Base-by-base conservation (phyloP, 2,329 filamentous ascomycete genomes). In the Sporothrix brunneoviolacea region DNA sequence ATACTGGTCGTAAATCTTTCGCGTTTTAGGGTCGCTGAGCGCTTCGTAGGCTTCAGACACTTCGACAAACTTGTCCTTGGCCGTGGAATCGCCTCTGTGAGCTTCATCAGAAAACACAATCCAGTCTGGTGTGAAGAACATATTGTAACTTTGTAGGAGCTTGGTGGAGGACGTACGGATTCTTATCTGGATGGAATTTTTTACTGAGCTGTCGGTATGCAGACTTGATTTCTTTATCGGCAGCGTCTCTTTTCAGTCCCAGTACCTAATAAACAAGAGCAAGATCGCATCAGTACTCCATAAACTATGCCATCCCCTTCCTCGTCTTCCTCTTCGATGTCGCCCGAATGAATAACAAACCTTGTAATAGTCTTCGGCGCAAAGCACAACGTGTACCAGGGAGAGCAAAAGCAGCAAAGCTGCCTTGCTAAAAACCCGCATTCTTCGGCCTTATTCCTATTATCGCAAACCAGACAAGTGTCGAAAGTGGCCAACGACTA, bases 161-260 rank as follows among this genome's bases (percentile, higher is more conserved):
- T 6, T 5, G 24, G 24, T 5, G 12, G 36, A 6, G 21, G 15
- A 72, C 86, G 61, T 79, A 93, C 85, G 91, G 90, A 62, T 97
- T 97, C 79, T 98, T 98, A 70, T 98, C 93, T 4, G 93, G 93
- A 64, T 98, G 93, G 67, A 80, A 96, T 67, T 94, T 95, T 70
- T 97, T 97, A 73, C 88, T 94, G 10, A 98, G 76, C 54, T 82
- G 84, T 54, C 91, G 82, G 69, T 98, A 98, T 19, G 93, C 91
- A 40, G 87, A 86, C 70, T 98, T 98, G 65, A 98, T 85, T 61
- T 97, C 86, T 62, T 84, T 83, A 48, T 95, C 90, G 41, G 81
- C 84, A 15, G 91, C 91, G 54, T 84, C 75, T 62, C 82, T 89
- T 62, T 84, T 79, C 56, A 98, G 71, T 49, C 86, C 89, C 22